Base-by-base conservation (phyloP, 768 basidiomycete species). In the Phanerodontia chrysosporium region DNA sequence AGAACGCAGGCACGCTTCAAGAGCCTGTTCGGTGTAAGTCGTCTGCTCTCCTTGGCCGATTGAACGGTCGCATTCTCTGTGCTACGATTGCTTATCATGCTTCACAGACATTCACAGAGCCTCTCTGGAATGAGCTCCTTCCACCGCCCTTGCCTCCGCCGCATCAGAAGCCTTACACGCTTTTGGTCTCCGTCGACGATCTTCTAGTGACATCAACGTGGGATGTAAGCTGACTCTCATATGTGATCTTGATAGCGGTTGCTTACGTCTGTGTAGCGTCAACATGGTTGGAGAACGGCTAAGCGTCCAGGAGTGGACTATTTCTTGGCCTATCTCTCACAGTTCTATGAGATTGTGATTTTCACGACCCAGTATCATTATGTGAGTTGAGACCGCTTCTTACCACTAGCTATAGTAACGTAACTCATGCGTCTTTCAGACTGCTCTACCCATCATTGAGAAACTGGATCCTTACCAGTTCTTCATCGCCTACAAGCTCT, bases 281-380 rank as follows among this genome's bases (percentile, higher is more conserved):
- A 92, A 75, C 81, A 92, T 66, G 97, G 97, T 53, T 99, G 97
- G 96, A 80, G 93, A 64, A 98, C 96, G 2, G 96, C 95, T 5
- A 99, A 98, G 75, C 86, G 97, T 32, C 96, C 97, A 1, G 97
- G 97, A 3, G 91, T 95, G 16, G 97, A 99, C 70, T 98, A 99
- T 75, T 99, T 99, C 83, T 80, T 99, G 32, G 95, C 85, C 27
- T 99, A 99, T 72, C 83, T 99, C 49, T 92, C 94, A 0, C 96
- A 98, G 69, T 99, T 98, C 77, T 99, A 94, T 71, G 97, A 99
- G 77, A 84, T 98, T 58, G 96, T 98, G 32, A 79, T 99, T 55
- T 99, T 98, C 76, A 98, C 95, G 10, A 82, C 86, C 18, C 93
- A 96, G 74, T 83, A 90, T 57, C 79, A 83, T 67, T 98, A 96